A percentile compares a stretch with the other conserved stretches of the same genome.
These are phyloP conservation scores for Stropharia rugosoannulata DNA, from an alignment of 768 basidiomycete species.

Conservation along the genomic window DNA sequence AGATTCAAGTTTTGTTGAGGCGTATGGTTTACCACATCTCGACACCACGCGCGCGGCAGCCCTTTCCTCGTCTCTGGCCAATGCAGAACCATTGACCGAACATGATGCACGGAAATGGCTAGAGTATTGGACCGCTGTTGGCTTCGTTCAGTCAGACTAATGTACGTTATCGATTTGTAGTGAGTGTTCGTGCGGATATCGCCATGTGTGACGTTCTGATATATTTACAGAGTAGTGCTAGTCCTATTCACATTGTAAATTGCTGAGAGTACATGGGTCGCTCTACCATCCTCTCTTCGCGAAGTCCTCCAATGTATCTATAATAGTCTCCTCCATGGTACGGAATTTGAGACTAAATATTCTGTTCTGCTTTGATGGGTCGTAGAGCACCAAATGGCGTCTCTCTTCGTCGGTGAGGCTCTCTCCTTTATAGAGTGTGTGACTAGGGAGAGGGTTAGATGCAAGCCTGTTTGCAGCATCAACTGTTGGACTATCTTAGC, in stretches of 20 bases:
- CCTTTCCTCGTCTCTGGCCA: too few relatives aligned
- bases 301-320: slow-evolving; percentile 31
- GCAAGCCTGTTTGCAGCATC: slow-evolving; percentile 29
- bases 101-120: too few relatives aligned
- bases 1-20: not conserved
- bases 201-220: too few relatives aligned
- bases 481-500: slow-evolving; percentile 18
- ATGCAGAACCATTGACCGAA: too few relatives aligned
- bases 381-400: slow-evolving; percentile 20
- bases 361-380: slow-evolving; percentile 24
- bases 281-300: slow-evolving; percentile 27
- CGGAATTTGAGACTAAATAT: slow-evolving; percentile 31
- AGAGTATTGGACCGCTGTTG: too few relatives aligned
- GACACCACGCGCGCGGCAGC: too few relatives aligned
- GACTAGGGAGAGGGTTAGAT: slow-evolving; percentile 20
- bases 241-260: too few relatives aligned
- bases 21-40: not conserved
- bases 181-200: too few relatives aligned
- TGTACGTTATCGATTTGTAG: too few relatives aligned
- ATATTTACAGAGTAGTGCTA: too few relatives aligned
- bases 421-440: slow-evolving; percentile 24
- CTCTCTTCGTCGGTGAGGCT: slow-evolving; percentile 14
- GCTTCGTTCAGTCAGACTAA: too few relatives aligned
- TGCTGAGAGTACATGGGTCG: too few relatives aligned
- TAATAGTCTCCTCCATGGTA: slow-evolving; percentile 26